Conservation (phyloP, 495 filamentous ascomycete genomes). For the Ascobolus immersus region DNA sequence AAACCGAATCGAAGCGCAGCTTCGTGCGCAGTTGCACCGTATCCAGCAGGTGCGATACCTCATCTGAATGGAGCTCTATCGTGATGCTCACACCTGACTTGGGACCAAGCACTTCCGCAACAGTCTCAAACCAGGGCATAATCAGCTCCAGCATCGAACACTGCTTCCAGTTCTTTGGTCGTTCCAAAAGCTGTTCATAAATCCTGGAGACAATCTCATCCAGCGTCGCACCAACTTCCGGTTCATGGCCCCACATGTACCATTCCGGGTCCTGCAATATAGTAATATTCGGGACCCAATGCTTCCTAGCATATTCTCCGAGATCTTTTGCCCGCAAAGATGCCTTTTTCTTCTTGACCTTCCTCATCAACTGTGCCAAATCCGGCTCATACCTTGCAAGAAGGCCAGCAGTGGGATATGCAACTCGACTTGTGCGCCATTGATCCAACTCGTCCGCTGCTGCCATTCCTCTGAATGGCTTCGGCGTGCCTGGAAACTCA, state of each 20-base stretch:
- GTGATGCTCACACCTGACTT: too few species aligned
- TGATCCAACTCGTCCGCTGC: neutral
- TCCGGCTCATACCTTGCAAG: neutral
- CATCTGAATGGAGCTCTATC: too few species aligned
- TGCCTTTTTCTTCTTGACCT: too few species aligned
- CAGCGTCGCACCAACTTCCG: neutral
- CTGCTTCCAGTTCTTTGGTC: neutral
- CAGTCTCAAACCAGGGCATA: too few species aligned
- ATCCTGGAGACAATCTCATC: neutral
- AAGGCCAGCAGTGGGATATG: neutral
- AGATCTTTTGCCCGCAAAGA: too few species aligned
- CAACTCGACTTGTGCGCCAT: neutral
- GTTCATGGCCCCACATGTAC: neutral
- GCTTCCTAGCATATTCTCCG: neutral
- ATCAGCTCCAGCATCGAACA: too few species aligned
- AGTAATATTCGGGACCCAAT: neutral
- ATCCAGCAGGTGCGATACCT: too few species aligned
- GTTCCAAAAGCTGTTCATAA: neutral
- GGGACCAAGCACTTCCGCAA: too few species aligned
- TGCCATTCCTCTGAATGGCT: neutral
- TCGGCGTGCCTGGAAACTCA: neutral
- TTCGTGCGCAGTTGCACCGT: too few species aligned
- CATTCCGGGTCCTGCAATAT: neutral
- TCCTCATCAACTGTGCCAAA: neutral
- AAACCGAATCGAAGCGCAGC: too few species aligned